Conservation (phyloP, 2,329 filamentous ascomycete genomes). For the Fusarium guadeloupense region DNA sequence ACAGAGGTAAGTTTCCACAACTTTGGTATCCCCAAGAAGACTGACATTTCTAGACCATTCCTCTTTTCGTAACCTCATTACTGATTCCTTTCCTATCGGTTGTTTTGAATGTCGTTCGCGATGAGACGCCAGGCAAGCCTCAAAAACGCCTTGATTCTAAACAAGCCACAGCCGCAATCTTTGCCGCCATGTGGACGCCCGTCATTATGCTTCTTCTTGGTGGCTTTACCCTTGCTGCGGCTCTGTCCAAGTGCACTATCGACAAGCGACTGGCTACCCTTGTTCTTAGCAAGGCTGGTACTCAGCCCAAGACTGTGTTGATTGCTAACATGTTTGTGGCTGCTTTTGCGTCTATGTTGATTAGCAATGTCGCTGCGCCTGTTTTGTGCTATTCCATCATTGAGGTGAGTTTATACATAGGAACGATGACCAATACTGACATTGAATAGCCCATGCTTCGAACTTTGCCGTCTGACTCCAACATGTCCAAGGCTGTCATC, state of each 20-base stretch:
- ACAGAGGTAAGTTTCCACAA: conserved; percentile 74
- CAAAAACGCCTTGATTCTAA: conserved; percentile 79
- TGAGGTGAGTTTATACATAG: conserved; percentile 66
- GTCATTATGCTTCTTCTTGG: conserved; percentile 98
- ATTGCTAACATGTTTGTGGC: conserved; percentile 99
- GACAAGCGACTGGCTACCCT: conserved; percentile 97
- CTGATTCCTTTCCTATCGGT: conserved; percentile 94
- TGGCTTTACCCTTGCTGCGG: conserved; percentile 94
- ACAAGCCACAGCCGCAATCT: conserved; percentile 83
- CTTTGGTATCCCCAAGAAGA: neutral
- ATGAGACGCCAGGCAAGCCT: conserved; percentile 67
- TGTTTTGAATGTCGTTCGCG: conserved; percentile 82
- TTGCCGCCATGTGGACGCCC: conserved; percentile 97
- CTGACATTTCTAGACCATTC: conserved; percentile 74
- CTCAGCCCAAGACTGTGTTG: conserved; percentile 85
- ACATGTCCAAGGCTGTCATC: conserved; percentile 94
- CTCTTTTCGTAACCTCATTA: conserved; percentile 94
- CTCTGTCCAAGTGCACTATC: conserved; percentile 95
- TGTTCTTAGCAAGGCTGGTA: conserved; percentile 94
- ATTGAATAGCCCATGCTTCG: conserved; percentile 81
- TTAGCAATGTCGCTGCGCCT: conserved; percentile 96
- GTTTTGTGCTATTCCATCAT: conserved; percentile 98
- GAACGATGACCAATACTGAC: conserved; percentile 19
- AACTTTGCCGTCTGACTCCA: conserved; percentile 87
- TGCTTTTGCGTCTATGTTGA: conserved; percentile 98